phyloP scores from a whole-genome alignment of 2,329 filamentous ascomycete species.

The Tolypocladium paradoxum region DNA sequence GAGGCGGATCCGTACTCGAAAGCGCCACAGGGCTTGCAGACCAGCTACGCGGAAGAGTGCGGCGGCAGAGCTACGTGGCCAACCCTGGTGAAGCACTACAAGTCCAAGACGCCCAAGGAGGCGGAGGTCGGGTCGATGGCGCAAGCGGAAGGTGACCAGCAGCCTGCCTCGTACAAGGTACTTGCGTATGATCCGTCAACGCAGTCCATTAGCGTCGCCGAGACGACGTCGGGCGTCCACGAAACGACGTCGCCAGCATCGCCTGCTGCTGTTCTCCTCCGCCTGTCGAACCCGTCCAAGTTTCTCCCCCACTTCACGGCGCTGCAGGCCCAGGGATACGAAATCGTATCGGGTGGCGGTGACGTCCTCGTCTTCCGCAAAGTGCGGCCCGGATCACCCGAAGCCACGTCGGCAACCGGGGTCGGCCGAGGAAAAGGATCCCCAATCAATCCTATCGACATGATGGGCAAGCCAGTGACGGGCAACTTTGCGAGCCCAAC shows the following conservation, averaged over 20 bases:
- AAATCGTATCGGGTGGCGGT: slow-evolving; percentile 52
- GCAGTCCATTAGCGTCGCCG: slow-evolving; percentile 45
- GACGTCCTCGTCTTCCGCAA: slow-evolving; percentile 59
- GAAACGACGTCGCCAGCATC: slow-evolving; percentile 39
- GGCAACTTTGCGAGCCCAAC: slow-evolving; percentile 54
- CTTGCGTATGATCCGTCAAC: slow-evolving; percentile 53
- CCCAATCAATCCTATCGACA: slow-evolving; percentile 47
- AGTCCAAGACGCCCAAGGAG: not conserved
- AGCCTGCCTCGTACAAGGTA: slow-evolving; percentile 42
- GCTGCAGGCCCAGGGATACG: slow-evolving; percentile 51
- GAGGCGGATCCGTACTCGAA: slow-evolving; percentile 30
- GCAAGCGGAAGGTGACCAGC: not conserved
- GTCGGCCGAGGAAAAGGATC: not conserved
- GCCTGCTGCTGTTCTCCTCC: slow-evolving; percentile 48
- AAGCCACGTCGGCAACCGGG: slow-evolving; percentile 4
- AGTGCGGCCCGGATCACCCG: slow-evolving; percentile 21
- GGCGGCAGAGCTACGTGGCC: slow-evolving; percentile 22
- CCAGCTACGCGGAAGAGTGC: slow-evolving; percentile 33
- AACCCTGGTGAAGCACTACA: slow-evolving; percentile 22
- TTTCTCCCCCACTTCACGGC: slow-evolving; percentile 54
- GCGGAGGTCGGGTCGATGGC: not conserved
- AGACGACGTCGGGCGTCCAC: slow-evolving; percentile 45
- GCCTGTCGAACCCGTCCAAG: slow-evolving; percentile 50
- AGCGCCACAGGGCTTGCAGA: slow-evolving; percentile 36
- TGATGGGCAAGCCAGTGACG: slow-evolving; percentile 36